A percentile compares a stretch with the other conserved stretches of the same genome.
These are phyloP conservation scores for Aspergillus ustus DNA, from an alignment of 2,329 filamentous ascomycete genomes.

Conservation along the genomic window DNA sequence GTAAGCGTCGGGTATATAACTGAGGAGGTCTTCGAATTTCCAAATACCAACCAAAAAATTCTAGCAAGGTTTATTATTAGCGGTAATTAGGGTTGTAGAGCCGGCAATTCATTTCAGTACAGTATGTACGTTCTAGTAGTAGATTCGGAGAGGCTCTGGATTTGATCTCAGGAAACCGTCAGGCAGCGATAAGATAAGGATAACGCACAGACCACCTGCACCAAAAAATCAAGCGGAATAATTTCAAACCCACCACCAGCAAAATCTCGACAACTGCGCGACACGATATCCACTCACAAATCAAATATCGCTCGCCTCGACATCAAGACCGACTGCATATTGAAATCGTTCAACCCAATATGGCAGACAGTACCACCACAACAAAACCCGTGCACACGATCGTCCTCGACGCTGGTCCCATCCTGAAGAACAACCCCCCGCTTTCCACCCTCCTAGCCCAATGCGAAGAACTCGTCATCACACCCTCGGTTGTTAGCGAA, in stretches of 20 bases:
- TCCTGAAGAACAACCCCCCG: constrained; percentile 90
- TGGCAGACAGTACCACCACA: constrained; percentile 28
- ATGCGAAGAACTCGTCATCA: constrained; percentile 78
- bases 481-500: constrained; percentile 83
- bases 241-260: constrained; percentile 15
- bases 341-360: constrained; percentile 13
- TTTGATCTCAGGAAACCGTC: no score
- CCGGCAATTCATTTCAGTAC: no score
- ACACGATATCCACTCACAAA: neutral
- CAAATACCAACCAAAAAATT: no score
- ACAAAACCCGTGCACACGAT: constrained; percentile 78
- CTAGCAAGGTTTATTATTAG: no score
- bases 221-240: constrained; percentile 33
- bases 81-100: no score
- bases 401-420: constrained; percentile 86
- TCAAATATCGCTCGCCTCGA: neutral
- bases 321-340: neutral
- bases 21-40: no score
- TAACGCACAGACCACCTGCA: constrained; percentile 40
- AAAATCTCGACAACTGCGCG: constrained; percentile 2
- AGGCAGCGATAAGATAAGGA: constrained; percentile 37
- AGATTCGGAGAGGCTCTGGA: no score
- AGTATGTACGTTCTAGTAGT: no score
- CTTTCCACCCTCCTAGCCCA: constrained; percentile 80
- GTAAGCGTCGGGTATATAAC: no score